phyloP scores from a whole-genome alignment of 305 asterid genomes.

The Galium porrigens region DNA sequence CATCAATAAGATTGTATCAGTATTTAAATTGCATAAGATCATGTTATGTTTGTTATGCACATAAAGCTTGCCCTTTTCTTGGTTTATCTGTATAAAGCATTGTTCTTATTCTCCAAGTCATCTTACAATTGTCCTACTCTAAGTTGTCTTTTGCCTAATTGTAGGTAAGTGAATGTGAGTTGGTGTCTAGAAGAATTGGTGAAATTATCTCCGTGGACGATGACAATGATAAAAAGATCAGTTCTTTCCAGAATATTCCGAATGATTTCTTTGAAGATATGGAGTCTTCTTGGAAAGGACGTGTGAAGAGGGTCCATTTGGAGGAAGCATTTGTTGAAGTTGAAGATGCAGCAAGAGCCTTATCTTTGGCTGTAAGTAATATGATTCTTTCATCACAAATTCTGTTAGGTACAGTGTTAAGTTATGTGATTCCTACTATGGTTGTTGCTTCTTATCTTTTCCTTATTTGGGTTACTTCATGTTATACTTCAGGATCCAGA shows the following conservation, averaged over 20 bases:
- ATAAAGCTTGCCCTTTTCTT: background rate
- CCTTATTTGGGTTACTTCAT: background rate
- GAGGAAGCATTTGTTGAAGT: slow-evolving; percentile 65
- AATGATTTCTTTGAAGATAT: slow-evolving; percentile 71
- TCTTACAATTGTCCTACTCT: slow-evolving; percentile 1
- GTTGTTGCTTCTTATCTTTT: background rate
- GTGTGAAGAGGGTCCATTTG: slow-evolving; percentile 80
- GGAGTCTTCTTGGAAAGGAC: slow-evolving; percentile 92
- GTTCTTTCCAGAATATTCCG: slow-evolving; percentile 41
- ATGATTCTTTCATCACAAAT: background rate
- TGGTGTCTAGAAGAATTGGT: slow-evolving; percentile 53
- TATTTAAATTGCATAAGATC: background rate
- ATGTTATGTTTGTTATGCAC: background rate
- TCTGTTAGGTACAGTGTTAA: background rate
- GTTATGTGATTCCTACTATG: background rate
- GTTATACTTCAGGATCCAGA: background rate
- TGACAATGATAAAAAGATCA: slow-evolving; percentile 57
- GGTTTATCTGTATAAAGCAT: background rate
- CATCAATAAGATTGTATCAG: background rate
- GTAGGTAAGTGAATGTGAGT: slow-evolving; percentile 67
- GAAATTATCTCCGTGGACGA: slow-evolving; percentile 70
- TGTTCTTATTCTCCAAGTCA: background rate
- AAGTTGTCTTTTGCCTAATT: slow-evolving; percentile 1
- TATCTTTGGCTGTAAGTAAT: slow-evolving; percentile 59
- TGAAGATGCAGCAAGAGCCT: slow-evolving; percentile 57